These are phyloP conservation scores for Tetradesmus obliquus DNA, from an alignment of 139 green algal species.

Conservation along the genomic window DNA sequence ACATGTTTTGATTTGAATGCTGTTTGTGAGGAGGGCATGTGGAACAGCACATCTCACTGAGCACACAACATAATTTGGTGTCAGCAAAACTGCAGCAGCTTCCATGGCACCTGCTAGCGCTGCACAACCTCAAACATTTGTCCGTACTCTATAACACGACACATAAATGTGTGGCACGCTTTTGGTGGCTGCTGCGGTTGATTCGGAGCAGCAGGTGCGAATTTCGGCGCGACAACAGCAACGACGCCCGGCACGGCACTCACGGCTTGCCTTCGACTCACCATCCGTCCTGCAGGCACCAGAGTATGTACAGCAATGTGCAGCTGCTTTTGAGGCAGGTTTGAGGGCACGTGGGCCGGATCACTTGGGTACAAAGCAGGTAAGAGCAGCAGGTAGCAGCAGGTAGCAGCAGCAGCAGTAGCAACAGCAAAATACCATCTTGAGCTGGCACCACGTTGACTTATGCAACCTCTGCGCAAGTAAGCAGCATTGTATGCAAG, in stretches of 20 bases:
- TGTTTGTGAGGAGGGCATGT: too few relatives aligned
- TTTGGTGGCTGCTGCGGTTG: not conserved
- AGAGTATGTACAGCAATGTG: not conserved
- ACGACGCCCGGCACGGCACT: not conserved
- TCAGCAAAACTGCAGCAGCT: too few relatives aligned
- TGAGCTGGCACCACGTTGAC: not conserved
- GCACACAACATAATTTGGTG: too few relatives aligned
- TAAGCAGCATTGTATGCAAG: not conserved
- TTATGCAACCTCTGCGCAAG: not conserved
- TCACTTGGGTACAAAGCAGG: constrained; percentile 6
- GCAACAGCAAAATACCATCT: not conserved
- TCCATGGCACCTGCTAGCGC: not conserved
- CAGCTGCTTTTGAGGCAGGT: not conserved
- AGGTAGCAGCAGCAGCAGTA: constrained; percentile 9
- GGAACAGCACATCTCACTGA: too few relatives aligned
- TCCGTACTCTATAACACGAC: not conserved
- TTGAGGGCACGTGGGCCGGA: constrained; percentile 20
- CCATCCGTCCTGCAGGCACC: not conserved
- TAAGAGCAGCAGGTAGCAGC: not conserved
- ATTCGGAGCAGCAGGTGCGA: not conserved
- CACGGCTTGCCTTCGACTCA: not conserved
- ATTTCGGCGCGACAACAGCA: not conserved
- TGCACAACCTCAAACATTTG: not conserved
- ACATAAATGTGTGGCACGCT: not conserved
- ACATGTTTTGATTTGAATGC: too few relatives aligned